Evolutionary conservation across 768 basidiomycete species (phyloP), one percentile per base, ranked within the genome.

Genomic region (Naematelia encephala): DNA sequence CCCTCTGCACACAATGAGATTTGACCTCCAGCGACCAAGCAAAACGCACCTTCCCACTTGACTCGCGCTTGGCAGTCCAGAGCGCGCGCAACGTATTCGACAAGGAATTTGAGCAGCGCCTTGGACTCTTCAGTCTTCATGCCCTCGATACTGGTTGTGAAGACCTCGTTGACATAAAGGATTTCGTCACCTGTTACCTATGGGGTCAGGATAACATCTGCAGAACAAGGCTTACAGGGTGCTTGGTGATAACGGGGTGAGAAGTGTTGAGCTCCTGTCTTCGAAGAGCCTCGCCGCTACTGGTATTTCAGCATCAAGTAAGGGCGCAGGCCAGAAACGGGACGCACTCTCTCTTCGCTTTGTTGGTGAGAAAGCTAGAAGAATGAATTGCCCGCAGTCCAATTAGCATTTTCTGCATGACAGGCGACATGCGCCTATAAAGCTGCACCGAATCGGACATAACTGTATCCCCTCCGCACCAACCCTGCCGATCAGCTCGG

Each of bases 381-480:
- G 59, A 49, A 29, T 60, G 59, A 4, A 48, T 19, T 16, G 59
- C 59, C 4, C 42, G n/a, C n/a, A 55, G 46, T 4, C 59, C 59
- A 12, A 30, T 28, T 4, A 60, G 29, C 25, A 60, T 28, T 10
- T 60, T 34, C 19, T 56, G 13, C 28, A 58, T 42, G 10, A 28
- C n/a, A 25, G 16, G 29, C 16, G 57, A 58, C 5, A 60, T 19
- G 5, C 50, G 43, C 13, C 39, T 28, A 26, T 55, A 54, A 16
- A 54, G 53, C 21, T 60, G 52, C n/a, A 56, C 54, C 10, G 34
- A 42, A 27, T 54, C 53, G 13, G 46, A 46, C 26, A 60, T 39
- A 12, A 60, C 30, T 16, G 59, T 60, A 43, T 60, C 59, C 13
- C 59, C 59, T 43, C 59, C 59, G n/a, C 16, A n/a, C 59, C 57